A percentile compares a stretch with the other conserved stretches of the same genome.
Evolutionary conservation across 371 early-diverging fungal species (phyloP).

Genomic region (Mucor saturninus): DNA sequence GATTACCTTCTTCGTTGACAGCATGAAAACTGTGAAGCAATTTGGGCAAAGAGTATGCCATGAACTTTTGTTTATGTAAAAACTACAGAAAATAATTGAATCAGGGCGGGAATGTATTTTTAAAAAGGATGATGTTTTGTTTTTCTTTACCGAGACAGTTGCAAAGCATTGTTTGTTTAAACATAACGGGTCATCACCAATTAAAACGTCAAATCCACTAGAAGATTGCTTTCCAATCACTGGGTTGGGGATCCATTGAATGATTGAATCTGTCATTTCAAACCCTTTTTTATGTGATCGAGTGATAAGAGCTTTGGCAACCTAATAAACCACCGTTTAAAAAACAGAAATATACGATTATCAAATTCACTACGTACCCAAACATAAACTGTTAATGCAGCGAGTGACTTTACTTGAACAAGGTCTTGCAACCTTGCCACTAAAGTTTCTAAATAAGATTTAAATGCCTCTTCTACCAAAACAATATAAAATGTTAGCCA

Average conservation of each 20-base stretch:
- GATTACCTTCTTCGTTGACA: conserved; percentile 10
- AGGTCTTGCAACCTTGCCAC: conserved; percentile 6
- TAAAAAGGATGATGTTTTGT: neutral
- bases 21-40: conserved; percentile 68
- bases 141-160: conserved; percentile 56
- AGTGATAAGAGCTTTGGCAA: conserved; percentile 68
- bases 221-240: conserved; percentile 59
- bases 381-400: conserved; percentile 35
- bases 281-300: conserved; percentile 52
- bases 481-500: neutral
- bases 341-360: neutral
- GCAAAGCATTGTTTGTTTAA: conserved; percentile 77
- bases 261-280: conserved; percentile 57
- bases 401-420: conserved; percentile 7
- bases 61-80: conserved; percentile 85
- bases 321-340: conserved; percentile 35
- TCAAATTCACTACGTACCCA: conserved; percentile 27
- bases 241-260: conserved; percentile 51
- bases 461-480: conserved; percentile 6
- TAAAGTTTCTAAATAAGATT: conserved; percentile 6
- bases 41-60: conserved; percentile 70
- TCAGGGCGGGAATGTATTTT: neutral
- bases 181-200: conserved; percentile 67
- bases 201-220: conserved; percentile 66
- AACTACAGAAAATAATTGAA: conserved; percentile 43